phyloP scores from a whole-genome alignment of 108 stramenopile genomes.

The Nannochloropsis granulata region DNA sequence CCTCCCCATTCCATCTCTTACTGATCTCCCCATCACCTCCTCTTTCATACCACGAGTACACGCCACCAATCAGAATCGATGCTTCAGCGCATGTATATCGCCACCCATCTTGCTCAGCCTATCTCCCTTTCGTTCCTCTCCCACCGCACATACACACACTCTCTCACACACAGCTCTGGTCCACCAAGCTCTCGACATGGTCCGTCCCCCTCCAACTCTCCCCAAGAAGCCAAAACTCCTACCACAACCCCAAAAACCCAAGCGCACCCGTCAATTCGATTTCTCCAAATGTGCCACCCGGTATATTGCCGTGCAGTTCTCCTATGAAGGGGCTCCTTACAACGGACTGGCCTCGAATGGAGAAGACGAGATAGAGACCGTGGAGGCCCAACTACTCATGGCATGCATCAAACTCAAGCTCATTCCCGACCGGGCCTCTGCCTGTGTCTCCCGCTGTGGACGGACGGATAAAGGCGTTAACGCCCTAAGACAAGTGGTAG shows the following conservation, averaged over 20 bases:
- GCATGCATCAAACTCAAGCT: conserved; percentile 58
- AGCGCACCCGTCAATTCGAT: neutral
- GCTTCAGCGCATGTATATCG: no score
- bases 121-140: no score
- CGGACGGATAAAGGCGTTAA: conserved; percentile 88
- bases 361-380: conserved; percentile 49
- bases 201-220: neutral
- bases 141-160: no score
- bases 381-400: conserved; percentile 64
- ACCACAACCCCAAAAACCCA: neutral
- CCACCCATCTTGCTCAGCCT: no score
- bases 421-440: conserved; percentile 39
- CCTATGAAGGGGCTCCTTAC: conserved; percentile 69
- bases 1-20: neutral
- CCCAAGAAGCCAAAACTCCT: neutral
- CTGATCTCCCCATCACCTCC: neutral
- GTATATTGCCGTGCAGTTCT: conserved; percentile 66
- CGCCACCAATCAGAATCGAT: no score
- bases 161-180: neutral
- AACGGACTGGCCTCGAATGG: conserved; percentile 56
- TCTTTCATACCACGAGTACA: neutral
- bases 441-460: conserved; percentile 78
- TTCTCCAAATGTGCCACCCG: conserved; percentile 23
- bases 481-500: conserved; percentile 84
- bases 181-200: neutral